A percentile compares a stretch with the other conserved stretches of the same genome.
phyloP scores from a whole-genome alignment of 208 protist genomes.

The Trypanosoma rangeli region DNA sequence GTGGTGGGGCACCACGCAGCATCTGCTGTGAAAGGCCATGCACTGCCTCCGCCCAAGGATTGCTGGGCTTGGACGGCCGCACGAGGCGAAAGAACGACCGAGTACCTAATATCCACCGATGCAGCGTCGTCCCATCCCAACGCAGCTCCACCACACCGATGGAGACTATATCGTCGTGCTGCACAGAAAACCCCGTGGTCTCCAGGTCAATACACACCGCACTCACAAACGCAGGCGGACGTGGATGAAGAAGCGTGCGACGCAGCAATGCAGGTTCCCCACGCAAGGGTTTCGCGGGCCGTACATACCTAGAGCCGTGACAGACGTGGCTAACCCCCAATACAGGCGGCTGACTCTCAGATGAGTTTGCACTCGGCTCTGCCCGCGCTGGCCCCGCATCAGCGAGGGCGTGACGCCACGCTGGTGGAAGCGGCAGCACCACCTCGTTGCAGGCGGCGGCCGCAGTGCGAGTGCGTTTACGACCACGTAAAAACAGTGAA shows the following conservation, averaged over 20 bases:
- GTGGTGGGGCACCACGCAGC: slow-evolving; percentile 32
- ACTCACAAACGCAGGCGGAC: slow-evolving; percentile 6
- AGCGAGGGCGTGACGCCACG: slow-evolving; percentile 2
- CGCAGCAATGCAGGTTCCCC: slow-evolving; percentile 17
- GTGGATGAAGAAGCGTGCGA: slow-evolving; percentile 15
- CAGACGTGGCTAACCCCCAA: not conserved
- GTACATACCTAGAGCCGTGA: slow-evolving; percentile 11
- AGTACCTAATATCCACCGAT: slow-evolving; percentile 37
- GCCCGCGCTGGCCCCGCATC: not conserved
- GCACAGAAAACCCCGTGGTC: slow-evolving; percentile 60
- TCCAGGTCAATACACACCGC: slow-evolving; percentile 51
- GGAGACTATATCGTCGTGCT: slow-evolving; percentile 49
- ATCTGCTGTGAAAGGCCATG: slow-evolving; percentile 37
- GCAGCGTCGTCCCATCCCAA: slow-evolving; percentile 33
- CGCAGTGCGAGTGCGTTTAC: slow-evolving; percentile 1
- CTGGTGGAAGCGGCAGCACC: slow-evolving; percentile 5
- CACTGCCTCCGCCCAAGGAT: slow-evolving; percentile 21
- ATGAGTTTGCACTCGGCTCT: not conserved
- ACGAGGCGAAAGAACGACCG: slow-evolving; percentile 53
- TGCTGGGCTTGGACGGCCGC: slow-evolving; percentile 28
- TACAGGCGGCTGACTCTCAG: not conserved
- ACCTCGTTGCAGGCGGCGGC: not conserved
- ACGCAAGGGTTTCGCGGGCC: not conserved
- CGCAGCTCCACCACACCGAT: slow-evolving; percentile 60
- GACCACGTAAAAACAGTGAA: not conserved